Percentiles rank a stretch among this genome's conserved stretches.
phyloP scores from a whole-genome alignment of 2,329 filamentous ascomycete genomes.

The Alternaria tenuissima region DNA sequence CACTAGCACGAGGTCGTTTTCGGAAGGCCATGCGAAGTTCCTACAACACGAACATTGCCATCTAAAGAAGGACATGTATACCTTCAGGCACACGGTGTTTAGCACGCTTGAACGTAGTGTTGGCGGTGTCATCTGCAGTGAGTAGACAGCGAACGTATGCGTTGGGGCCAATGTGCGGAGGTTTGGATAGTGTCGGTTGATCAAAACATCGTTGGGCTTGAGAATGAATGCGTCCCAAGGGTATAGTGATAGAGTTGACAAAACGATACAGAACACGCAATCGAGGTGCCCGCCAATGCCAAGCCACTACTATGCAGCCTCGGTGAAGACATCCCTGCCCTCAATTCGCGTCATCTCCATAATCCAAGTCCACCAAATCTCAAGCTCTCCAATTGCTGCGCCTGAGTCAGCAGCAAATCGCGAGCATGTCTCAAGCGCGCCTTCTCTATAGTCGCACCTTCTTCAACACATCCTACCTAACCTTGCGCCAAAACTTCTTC shows the following conservation, averaged over 20 bases:
- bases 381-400: conserved; percentile 8
- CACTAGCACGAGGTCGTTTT: too few relatives aligned
- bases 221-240: neutral
- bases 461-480: conserved; percentile 6
- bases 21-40: neutral
- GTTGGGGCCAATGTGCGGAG: neutral
- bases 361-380: conserved; percentile 1
- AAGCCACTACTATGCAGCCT: conserved; percentile 39
- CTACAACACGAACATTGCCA: neutral
- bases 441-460: conserved; percentile 18
- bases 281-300: conserved; percentile 10
- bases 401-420: neutral
- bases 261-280: neutral
- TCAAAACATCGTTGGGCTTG: neutral
- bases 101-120: neutral
- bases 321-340: conserved; percentile 23
- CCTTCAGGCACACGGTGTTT: neutral
- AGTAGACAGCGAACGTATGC: neutral
- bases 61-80: neutral
- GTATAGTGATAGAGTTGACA: neutral
- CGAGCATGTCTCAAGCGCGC: conserved; percentile 34
- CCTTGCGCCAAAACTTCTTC: conserved; percentile 6
- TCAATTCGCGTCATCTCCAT: neutral
- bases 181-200: neutral
- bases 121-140: neutral